Evolutionary conservation across 345 rosid genomes (phyloP), one percentile per base, ranked within the genome.

Genomic region (Euphorbia pulcherrima): DNA sequence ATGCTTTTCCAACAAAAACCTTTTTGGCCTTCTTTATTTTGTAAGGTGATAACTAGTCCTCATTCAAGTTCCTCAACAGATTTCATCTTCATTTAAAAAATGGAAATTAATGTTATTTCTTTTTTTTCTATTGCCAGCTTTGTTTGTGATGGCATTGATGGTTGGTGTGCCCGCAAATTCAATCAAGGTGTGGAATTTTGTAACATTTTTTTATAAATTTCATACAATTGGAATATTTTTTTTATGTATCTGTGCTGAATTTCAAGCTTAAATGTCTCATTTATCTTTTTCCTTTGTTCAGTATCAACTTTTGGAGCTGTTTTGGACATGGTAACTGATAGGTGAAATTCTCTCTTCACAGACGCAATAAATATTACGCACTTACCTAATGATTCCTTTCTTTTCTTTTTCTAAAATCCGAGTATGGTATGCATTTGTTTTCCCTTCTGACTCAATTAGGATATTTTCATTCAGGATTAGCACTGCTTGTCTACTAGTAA

Each of bases 231-330:
- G 7, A 50, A 18, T 17, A 20, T 0, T 1, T 44, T 11, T 65
- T 18, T 41, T 60, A 18, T 60, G 41, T 30, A 33, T 24, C 35
- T 60, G 10, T 60, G 8, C 41, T 4, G 26, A 27, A 21, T 53
- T 53, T 1, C 57, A 21, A 55, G 29, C 35, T 48, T 28, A 27
- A 62, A 46, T 62, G 9, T 71, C 72, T 68, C 33, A 73, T 71
- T 59, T 56, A 37, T 73, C 67, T 68, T 68, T 17, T 65, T n/a
- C 37, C 41, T 37, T 57, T 60, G 35, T 78, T 55, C 87, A 93
- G 96, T 92, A 62, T 93, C 97, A 24, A 93, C 98, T 23, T 89
- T 93, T 78, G 98, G 96, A 82, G 98, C 97, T 71, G 91, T 93
- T 69, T 76, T 93, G 74, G 98, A 93, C 79, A 93, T 93, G 96